A percentile compares a stretch with the other conserved stretches of the same genome.
Conservation (phyloP, 1,284 basidiomycete species). For the Hypsizygus ulmarius region DNA sequence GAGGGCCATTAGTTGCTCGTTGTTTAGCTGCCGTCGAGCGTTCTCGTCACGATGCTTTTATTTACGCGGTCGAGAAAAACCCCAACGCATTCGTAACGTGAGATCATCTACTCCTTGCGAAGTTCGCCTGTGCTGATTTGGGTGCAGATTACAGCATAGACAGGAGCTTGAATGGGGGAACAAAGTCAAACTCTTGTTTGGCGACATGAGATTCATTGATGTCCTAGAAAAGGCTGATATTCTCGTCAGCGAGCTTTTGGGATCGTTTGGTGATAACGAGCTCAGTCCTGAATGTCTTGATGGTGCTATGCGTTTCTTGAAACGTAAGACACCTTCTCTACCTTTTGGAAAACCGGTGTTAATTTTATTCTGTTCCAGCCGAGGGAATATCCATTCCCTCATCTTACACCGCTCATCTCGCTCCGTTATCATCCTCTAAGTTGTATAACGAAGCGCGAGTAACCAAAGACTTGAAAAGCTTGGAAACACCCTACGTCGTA, state of each 20-base stretch:
- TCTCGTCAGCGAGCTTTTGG: conserved; percentile 92
- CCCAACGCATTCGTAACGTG: conserved; percentile 91
- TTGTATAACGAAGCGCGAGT: conserved; percentile 79
- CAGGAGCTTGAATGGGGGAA: conserved; percentile 82
- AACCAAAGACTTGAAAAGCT: conserved; percentile 58
- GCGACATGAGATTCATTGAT: conserved; percentile 88
- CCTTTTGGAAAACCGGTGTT: background rate
- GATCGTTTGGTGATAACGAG: conserved; percentile 98
- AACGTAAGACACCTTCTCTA: conserved; percentile 53
- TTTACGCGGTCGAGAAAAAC: conserved; percentile 97
- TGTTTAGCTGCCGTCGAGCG: conserved; percentile 79
- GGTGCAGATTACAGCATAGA: conserved; percentile 73
- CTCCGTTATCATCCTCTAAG: conserved; percentile 91
- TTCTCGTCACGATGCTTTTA: conserved; percentile 59
- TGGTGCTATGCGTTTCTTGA: conserved; percentile 90
- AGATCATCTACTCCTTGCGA: conserved; percentile 30
- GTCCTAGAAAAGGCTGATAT: conserved; percentile 90
- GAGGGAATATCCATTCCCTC: conserved; percentile 94
- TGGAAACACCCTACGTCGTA: conserved; percentile 97
- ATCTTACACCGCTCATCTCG: conserved; percentile 93
- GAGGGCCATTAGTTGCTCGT: conserved; percentile 91
- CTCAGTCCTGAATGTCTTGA: conserved; percentile 97
- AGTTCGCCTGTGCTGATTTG: conserved; percentile 6
- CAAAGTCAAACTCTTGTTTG: conserved; percentile 79
- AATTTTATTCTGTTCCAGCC: conserved; percentile 43